Percentiles rank a stretch among this genome's conserved stretches.
Evolutionary conservation across 805 yeast species (phyloP).

Genomic region (Wickerhamomyces canadensis): DNA sequence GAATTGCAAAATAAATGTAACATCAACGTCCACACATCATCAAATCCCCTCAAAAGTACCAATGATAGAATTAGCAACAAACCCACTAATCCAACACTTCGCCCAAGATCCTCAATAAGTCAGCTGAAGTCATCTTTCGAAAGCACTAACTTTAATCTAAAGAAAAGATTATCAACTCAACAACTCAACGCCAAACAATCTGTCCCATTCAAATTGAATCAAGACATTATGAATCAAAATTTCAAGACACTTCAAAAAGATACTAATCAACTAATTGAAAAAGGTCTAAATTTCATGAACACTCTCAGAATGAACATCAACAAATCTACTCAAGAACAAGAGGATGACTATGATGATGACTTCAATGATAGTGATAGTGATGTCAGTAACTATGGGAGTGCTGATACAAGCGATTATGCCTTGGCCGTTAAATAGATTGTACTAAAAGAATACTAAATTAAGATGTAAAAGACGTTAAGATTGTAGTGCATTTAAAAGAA

Average conservation of each 20-base stretch:
- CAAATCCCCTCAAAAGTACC: no score
- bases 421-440: constrained; percentile 22
- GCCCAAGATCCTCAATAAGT: constrained; percentile 12
- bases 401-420: constrained; percentile 22
- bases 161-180: constrained; percentile 17
- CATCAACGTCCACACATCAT: no score
- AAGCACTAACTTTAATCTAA: constrained; percentile 15
- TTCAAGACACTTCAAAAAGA: constrained; percentile 21
- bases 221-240: constrained; percentile 8
- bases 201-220: neutral
- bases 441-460: neutral
- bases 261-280: constrained; percentile 16
- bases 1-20: constrained; percentile 30
- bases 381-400: constrained; percentile 20
- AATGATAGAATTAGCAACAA: neutral
- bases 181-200: neutral
- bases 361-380: constrained; percentile 15
- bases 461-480: constrained; percentile 1
- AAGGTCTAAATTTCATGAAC: constrained; percentile 17
- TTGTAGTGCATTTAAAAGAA: no score
- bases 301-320: constrained; percentile 27
- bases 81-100: neutral
- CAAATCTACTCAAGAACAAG: constrained; percentile 24
- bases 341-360: constrained; percentile 19
- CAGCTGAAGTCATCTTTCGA: constrained; percentile 7